Evolutionary conservation across 2,329 filamentous ascomycete species (phyloP).

Genomic region (Nemania bipapillata): DNA sequence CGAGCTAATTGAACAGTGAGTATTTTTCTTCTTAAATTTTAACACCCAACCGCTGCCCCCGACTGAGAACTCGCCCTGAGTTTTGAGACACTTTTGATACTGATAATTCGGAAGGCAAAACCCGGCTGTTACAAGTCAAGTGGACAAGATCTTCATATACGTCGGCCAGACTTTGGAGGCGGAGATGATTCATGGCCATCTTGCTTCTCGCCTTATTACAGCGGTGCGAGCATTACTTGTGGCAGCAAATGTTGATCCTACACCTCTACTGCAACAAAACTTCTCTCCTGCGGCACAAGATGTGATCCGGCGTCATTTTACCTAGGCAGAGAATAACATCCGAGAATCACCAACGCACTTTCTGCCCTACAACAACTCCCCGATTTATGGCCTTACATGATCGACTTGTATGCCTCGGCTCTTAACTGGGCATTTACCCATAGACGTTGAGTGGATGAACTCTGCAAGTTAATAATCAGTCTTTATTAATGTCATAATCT

Average conservation of each 20-base stretch:
- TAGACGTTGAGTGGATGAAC: constrained; percentile 8
- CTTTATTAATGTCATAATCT: constrained; percentile 31
- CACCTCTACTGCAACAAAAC: constrained; percentile 74
- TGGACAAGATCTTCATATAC: constrained; percentile 82
- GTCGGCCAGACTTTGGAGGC: constrained; percentile 90
- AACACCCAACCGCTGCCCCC: background rate
- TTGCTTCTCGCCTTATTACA: constrained; percentile 77
- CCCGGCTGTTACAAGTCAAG: constrained; percentile 79
- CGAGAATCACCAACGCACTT: constrained; percentile 9
- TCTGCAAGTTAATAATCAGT: constrained; percentile 11
- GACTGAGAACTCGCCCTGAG: background rate
- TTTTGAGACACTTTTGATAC: background rate
- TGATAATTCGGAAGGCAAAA: constrained; percentile 73
- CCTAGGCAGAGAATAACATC: constrained; percentile 58
- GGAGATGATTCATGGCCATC: constrained; percentile 87
- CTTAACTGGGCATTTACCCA: constrained; percentile 3
- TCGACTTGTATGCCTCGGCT: constrained; percentile 2
- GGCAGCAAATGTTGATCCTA: constrained; percentile 77
- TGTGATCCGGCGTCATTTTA: constrained; percentile 81
- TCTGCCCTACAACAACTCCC: background rate
- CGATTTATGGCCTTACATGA: constrained; percentile 10
- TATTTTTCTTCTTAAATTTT: constrained; percentile 44
- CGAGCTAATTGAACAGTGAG: constrained; percentile 93
- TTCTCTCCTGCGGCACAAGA: constrained; percentile 84
- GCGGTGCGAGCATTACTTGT: constrained; percentile 82